Evolutionary conservation across 768 basidiomycete genomes (phyloP), one percentile per base, ranked within the genome.

Genomic region (Suillus bovinus): DNA sequence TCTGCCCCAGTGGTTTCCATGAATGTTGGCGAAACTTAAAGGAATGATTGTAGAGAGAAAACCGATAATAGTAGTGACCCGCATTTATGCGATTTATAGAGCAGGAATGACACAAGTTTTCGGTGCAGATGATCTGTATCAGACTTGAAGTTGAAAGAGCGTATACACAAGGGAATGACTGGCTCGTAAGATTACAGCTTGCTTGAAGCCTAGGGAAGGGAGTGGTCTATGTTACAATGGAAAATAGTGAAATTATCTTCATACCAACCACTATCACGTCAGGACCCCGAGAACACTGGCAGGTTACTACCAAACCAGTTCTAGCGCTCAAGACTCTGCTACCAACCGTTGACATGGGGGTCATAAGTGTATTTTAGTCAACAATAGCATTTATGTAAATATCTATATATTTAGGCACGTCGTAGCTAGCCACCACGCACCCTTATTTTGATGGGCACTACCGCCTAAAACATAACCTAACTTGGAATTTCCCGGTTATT

Each of bases 31-130:
- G 62, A 72, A 58, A 71, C 73, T 66, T 75, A 82, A 57, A 72
- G 71, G 65, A 66, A 80, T 58, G 22, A 63, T 22, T 76, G 72
- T n/a, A 74, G 76, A 36, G 73, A 75, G 58, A 72, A 76, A 62
- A 75, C 70, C 34, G 70, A 71, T 57, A 77, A 69, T 58, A 74
- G 64, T 53, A 66, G 70, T 60, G 76, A 70, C 33, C 61, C 63
- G 67, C 65, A 54, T 56, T 34, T 68, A 13, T 54, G 34, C 22
- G 22, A 52, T 42, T 52, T 56, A 11, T 4, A 52, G 13, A 31
- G 50, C 20, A 34, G 29, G 11, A 52, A 52, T 10, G 20, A 22
- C 39, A 50, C 22, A 36, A 42, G 29, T 22, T 13, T 39, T 44
- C 17, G 17, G 44, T 44, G 61, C 52, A 62, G 47, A 53, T 47